A percentile compares a stretch with the other conserved stretches of the same genome.
These are phyloP conservation scores for Cercospora sesami DNA, from an alignment of 2,329 filamentous ascomycete species.

Conservation along the genomic window DNA sequence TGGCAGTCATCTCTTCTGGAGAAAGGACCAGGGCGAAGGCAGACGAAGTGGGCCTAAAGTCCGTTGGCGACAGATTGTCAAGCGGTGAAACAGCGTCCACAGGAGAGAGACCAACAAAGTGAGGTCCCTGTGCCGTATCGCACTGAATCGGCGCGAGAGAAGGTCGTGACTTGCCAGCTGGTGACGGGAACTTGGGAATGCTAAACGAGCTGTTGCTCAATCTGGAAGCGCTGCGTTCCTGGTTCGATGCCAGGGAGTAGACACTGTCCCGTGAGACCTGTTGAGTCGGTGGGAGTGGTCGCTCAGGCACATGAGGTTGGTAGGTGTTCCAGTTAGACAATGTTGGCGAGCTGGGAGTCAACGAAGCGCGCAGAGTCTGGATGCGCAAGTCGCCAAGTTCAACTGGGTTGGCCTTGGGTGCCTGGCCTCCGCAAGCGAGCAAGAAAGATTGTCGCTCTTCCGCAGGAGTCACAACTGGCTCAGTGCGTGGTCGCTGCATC, in stretches of 20 bases:
- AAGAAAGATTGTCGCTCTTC: slow-evolving; percentile 13
- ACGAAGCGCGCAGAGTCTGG: slow-evolving; percentile 41
- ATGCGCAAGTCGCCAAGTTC: slow-evolving; percentile 30
- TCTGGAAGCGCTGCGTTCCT: slow-evolving; percentile 1
- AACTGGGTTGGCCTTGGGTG: slow-evolving; percentile 14
- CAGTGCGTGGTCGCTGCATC: slow-evolving; percentile 16
- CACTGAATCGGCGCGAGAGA: slow-evolving; percentile 19
- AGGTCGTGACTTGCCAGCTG: slow-evolving; percentile 26
- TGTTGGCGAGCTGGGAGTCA: slow-evolving; percentile 45
- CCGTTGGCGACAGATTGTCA: slow-evolving; percentile 15
- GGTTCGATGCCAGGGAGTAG: background rate
- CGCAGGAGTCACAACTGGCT: slow-evolving; percentile 10
- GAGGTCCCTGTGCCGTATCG: slow-evolving; percentile 28
- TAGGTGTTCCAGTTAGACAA: slow-evolving; percentile 40
- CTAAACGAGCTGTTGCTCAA: slow-evolving; percentile 31
- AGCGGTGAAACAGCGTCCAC: slow-evolving; percentile 20
- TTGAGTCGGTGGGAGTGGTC: slow-evolving; percentile 3
- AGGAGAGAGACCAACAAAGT: slow-evolving; percentile 26
- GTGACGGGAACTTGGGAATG: slow-evolving; percentile 42
- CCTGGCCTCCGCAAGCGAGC: slow-evolving; percentile 9
- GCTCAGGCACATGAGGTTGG: slow-evolving; percentile 20
- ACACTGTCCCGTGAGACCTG: slow-evolving; percentile 4
- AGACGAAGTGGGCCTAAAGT: slow-evolving; percentile 19
- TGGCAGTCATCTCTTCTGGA: slow-evolving; percentile 14
- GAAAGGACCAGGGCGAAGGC: slow-evolving; percentile 26